phyloP scores from a whole-genome alignment of 1,284 basidiomycete species.

The Lignosus rhinocerotis region DNA sequence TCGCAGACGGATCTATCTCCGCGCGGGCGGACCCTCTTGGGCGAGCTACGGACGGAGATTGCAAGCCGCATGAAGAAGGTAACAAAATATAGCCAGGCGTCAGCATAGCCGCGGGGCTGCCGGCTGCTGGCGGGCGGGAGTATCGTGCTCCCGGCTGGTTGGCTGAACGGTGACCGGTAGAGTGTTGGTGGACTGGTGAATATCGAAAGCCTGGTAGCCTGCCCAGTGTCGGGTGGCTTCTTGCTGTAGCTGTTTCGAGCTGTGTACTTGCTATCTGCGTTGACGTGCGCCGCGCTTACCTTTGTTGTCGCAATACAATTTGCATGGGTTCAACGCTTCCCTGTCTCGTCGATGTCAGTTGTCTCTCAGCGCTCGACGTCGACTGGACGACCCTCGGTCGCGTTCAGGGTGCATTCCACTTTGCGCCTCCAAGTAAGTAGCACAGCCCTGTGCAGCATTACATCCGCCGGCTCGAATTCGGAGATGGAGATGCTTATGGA shows the following conservation, averaged over 20 bases:
- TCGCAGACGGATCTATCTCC: constrained; percentile 51
- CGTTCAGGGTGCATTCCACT: neutral
- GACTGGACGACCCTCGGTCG: neutral
- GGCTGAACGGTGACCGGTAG: too few species aligned
- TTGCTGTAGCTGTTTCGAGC: neutral
- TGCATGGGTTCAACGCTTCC: neutral
- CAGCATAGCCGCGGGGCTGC: constrained; percentile 9
- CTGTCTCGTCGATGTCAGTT: neutral
- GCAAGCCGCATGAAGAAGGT: constrained; percentile 61
- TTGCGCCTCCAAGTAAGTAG: neutral
- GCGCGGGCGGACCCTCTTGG: constrained; percentile 41
- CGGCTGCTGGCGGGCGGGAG: neutral
- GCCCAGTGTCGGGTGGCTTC: neutral
- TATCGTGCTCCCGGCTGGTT: too few species aligned
- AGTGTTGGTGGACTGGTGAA: too few species aligned
- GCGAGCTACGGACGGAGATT: constrained; percentile 57
- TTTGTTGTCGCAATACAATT: neutral
- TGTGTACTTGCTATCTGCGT: neutral
- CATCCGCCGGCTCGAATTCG: neutral
- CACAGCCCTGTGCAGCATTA: too few species aligned
- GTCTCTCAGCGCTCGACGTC: neutral
- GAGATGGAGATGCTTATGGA: neutral
- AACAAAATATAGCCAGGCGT: constrained; percentile 51
- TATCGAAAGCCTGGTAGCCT: too few species aligned
- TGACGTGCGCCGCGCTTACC: neutral